Percentiles rank a stretch among this genome's conserved stretches.
Evolutionary conservation across 345 rosid genomes (phyloP).

Genomic region (Erucastrum elatum): DNA sequence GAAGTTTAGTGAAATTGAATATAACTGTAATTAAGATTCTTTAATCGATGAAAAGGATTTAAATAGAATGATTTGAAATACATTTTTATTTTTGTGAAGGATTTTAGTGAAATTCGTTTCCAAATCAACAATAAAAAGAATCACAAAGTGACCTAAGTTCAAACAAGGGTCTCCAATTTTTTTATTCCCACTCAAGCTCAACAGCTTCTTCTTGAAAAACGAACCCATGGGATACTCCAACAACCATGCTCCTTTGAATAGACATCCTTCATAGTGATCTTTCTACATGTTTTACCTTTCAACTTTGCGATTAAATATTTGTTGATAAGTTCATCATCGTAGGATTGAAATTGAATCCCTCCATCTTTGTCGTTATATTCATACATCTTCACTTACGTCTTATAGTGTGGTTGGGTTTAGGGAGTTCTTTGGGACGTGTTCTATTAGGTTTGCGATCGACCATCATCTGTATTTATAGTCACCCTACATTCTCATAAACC

Average conservation of each 20-base stretch:
- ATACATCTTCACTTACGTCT: neutral
- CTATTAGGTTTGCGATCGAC: neutral
- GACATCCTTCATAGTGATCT: neutral
- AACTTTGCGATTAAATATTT: neutral
- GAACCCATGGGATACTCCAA: neutral
- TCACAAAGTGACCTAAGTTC: too few species aligned
- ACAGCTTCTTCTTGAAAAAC: neutral
- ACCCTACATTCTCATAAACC: too few species aligned
- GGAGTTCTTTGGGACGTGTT: neutral
- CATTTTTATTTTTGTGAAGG: too few species aligned
- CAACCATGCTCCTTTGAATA: conserved; percentile 14
- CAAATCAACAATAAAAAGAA: too few species aligned
- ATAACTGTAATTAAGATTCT: too few species aligned
- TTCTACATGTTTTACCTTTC: neutral
- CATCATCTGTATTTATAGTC: neutral
- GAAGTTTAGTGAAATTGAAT: too few species aligned
- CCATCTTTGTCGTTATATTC: neutral
- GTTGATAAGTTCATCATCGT: neutral
- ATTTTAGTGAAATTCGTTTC: too few species aligned
- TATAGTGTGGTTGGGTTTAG: neutral
- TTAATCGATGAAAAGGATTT: too few species aligned
- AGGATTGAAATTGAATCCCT: neutral
- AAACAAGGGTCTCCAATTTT: too few species aligned
- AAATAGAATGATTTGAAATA: too few species aligned
- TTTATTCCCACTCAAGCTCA: too few species aligned